Evolutionary conservation across 768 basidiomycete genomes (phyloP), one percentile per base, ranked within the genome.

Genomic region (Zangia roseola): DNA sequence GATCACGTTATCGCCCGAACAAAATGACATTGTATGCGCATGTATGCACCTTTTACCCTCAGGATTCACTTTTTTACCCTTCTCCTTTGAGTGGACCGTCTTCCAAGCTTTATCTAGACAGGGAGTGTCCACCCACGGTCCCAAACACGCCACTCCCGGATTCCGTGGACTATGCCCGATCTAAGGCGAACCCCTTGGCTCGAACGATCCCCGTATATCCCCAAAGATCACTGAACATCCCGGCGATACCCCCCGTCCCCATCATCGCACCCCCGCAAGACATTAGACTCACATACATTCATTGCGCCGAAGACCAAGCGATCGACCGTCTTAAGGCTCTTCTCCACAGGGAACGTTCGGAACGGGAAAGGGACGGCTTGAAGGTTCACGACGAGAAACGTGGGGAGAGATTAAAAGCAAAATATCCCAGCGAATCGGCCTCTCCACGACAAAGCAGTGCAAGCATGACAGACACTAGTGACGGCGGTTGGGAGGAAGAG

Each of bases 251-350:
- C 6, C 47, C 56, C 0, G 73, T 82, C 0, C 82, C 82, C 0
- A 72, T 82, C 45, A 77, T 84, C 13, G 80, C 80, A 5, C 82
- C 82, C 2, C 80, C 82, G 0, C 42, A 57, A 60, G 69, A 8
- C 58, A 64, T 21, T 51, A 66, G 6, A 31, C 57, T 21, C 69
- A 72, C 44, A 0, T 2, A 20, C 0, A 31, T 65, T 14, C 40
- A 21, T 16, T 72, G 67, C 19, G 43, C 47, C 1, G 78, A 78
- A 40, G 74, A 74, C 24, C 47, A 63, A 13, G 79, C 81, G 2
- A 75, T 80, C 50, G 54, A 64, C 2, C 63, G 81, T 2, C 60
- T 84, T 8, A 50, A 49, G 5, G 56, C 69, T 2, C 70, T 78
- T 19, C 54, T 80, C 6, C 62, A 65, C 31, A 66, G 75, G 40